A percentile compares a stretch with the other conserved stretches of the same genome.
phyloP scores from a whole-genome alignment of 192 early-diverging fungal genomes.

The Mortierella claussenii region DNA sequence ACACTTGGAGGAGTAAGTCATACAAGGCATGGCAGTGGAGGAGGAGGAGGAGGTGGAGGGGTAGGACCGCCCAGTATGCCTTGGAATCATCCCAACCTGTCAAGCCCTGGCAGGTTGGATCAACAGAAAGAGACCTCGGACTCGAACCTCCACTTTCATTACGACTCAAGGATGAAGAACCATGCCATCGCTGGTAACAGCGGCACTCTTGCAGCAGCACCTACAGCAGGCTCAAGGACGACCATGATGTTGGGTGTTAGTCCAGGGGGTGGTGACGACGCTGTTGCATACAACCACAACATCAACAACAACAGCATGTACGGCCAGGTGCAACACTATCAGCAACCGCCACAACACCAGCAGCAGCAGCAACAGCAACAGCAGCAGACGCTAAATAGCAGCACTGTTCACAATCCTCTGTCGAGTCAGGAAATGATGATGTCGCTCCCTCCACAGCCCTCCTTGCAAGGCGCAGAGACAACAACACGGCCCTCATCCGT shows the following conservation, averaged over 20 bases:
- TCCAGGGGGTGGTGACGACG: neutral
- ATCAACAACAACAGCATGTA: slow-evolving; percentile 6
- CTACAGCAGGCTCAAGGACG: slow-evolving; percentile 3
- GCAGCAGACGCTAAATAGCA: slow-evolving; percentile 3
- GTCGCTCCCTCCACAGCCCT: slow-evolving; percentile 10
- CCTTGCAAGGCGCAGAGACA: slow-evolving; percentile 12
- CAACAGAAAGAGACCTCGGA: slow-evolving; percentile 37
- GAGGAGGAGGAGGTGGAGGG: neutral
- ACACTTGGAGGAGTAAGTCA: slow-evolving; percentile 6
- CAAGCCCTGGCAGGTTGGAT: slow-evolving; percentile 36
- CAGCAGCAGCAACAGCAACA: neutral
- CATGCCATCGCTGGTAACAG: neutral
- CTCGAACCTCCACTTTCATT: slow-evolving; percentile 30
- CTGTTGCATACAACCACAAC: slow-evolving; percentile 8
- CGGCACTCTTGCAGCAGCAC: neutral
- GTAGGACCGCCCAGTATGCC: slow-evolving; percentile 3
- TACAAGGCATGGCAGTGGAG: neutral
- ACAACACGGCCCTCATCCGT: slow-evolving; percentile 11
- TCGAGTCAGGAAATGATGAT: slow-evolving; percentile 26
- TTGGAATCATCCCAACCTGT: slow-evolving; percentile 44
- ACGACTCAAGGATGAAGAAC: slow-evolving; percentile 13
- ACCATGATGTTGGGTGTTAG: neutral
- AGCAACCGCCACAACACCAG: neutral
- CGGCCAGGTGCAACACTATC: neutral
- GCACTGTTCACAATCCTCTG: slow-evolving; percentile 1